Evolutionary conservation across 495 filamentous ascomycete species (phyloP).

Genomic region (Neurospora sp.): DNA sequence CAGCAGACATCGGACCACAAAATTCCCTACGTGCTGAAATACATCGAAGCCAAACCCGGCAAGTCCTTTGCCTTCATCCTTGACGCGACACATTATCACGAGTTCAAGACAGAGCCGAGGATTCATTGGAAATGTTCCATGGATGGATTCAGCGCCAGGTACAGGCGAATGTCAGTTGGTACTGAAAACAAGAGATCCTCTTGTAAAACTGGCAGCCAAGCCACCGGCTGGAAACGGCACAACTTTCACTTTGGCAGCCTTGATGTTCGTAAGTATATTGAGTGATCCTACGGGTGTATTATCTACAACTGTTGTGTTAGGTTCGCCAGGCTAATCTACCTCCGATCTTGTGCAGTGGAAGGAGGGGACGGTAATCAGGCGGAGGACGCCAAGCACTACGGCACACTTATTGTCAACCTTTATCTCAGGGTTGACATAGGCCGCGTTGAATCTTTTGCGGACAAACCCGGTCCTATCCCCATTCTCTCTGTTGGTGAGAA

Average conservation of each 20-base stretch:
- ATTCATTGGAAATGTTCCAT: neutral
- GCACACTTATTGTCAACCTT: neutral
- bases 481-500: neutral
- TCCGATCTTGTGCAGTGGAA: neutral
- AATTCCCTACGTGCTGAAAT: conserved; percentile 4
- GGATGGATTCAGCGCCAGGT: neutral
- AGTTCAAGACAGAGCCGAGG: neutral
- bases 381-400: neutral
- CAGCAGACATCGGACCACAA: neutral
- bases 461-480: neutral
- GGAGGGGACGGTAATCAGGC: neutral
- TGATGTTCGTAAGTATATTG: neutral
- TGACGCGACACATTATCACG: neutral
- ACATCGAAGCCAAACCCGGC: conserved; percentile 13
- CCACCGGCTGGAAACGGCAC: neutral
- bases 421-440: neutral
- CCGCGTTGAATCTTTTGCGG: neutral
- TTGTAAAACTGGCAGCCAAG: neutral
- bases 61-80: neutral
- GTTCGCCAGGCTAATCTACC: no score
- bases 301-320: no score
- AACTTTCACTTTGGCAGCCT: neutral
- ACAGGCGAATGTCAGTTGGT: no score
- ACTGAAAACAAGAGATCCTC: neutral
- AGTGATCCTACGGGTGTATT: neutral